phyloP scores from a whole-genome alignment of 1,139 yeast genomes.

The Wickerhamomyces sp. region DNA sequence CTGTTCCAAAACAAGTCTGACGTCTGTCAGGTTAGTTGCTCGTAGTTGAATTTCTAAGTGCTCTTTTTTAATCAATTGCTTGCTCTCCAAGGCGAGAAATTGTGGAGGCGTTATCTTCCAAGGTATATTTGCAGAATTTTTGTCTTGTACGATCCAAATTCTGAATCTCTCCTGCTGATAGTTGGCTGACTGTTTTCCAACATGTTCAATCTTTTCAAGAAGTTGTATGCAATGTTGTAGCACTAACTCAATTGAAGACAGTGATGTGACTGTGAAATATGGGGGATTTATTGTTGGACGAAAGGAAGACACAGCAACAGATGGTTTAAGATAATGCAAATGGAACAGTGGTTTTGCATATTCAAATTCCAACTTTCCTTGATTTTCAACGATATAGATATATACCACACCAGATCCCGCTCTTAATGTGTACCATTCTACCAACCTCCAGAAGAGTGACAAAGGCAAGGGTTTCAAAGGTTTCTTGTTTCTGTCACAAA shows the following conservation, averaged over 20 bases:
- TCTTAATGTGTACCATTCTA: conserved; percentile 50
- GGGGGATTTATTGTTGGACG: conserved; percentile 13
- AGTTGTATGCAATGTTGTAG: conserved; percentile 14
- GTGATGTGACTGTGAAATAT: conserved; percentile 20
- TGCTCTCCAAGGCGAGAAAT: conserved; percentile 23
- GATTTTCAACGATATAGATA: conserved; percentile 39
- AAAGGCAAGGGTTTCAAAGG: conserved; percentile 36
- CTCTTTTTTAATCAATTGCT: conserved; percentile 21
- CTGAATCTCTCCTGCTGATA: conserved; percentile 17
- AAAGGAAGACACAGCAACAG: conserved; percentile 8
- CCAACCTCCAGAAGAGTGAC: conserved; percentile 37
- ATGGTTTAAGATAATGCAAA: conserved; percentile 40
- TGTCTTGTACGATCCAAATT: conserved; percentile 28
- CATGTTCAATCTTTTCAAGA: conserved; percentile 20
- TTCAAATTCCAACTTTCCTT: conserved; percentile 42
- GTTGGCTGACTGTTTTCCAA: conserved; percentile 7
- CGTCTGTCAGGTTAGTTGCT: conserved; percentile 17
- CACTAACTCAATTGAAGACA: conserved; percentile 16
- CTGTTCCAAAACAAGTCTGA: conserved; percentile 29
- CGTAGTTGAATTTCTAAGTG: conserved; percentile 15
- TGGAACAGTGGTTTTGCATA: conserved; percentile 45
- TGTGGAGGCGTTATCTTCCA: conserved; percentile 25
- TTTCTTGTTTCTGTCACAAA: conserved; percentile 25
- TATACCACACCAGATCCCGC: conserved; percentile 38
- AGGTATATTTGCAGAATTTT: conserved; percentile 12